Evolutionary conservation across 2,329 filamentous ascomycete genomes (phyloP), one percentile per base, ranked within the genome.

Genomic region (Aspergillus fumigatiaffinis): DNA sequence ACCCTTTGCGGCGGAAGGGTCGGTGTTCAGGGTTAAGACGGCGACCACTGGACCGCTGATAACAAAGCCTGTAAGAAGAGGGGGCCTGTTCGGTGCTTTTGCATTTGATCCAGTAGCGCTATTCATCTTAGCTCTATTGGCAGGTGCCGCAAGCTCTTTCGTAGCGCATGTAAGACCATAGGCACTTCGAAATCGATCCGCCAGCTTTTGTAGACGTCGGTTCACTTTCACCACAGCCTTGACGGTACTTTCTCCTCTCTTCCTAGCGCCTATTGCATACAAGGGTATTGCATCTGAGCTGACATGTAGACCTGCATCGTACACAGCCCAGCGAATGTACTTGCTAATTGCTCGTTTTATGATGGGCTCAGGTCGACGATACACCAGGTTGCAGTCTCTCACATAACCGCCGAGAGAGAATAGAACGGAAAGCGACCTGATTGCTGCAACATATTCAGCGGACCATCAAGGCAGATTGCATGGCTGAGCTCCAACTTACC

Each of bases 31-130:
- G 6, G 80, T 82, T 52, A 84, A 75, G 20, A 86, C 73, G 4
- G 77, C 79, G 61, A 85, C 72, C 12, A 84, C 73, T 0, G 80
- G 79, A 28, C 81, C 78, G 21, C 77, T 80, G 6, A 83, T 74
- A n/a, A 85, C 70, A 48, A 85, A 73, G 1, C 80, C 83, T 50
- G 82, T 81, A 3, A 86, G 69, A 0, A 82, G 80, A 0, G 84
- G 83, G 25, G 76, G 71, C 3, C 53, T 58, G 42, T 5, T 26
- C 23, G 10, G 23, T 6, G 20, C 60, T 57, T 17, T 59, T 56
- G 20, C 60, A 57, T 20, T 59, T 56, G 26, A n/a, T n/a, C n/a
- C n/a, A n/a, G n/a, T n/a, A n/a, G n/a, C n/a, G n/a, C n/a, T n/a
- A n/a, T n/a, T n/a, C n/a, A n/a, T n/a, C n/a, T n/a, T n/a, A n/a